These are phyloP conservation scores for Viola pubescens DNA, from an alignment of 441 rosid species.

Conservation along the genomic window DNA sequence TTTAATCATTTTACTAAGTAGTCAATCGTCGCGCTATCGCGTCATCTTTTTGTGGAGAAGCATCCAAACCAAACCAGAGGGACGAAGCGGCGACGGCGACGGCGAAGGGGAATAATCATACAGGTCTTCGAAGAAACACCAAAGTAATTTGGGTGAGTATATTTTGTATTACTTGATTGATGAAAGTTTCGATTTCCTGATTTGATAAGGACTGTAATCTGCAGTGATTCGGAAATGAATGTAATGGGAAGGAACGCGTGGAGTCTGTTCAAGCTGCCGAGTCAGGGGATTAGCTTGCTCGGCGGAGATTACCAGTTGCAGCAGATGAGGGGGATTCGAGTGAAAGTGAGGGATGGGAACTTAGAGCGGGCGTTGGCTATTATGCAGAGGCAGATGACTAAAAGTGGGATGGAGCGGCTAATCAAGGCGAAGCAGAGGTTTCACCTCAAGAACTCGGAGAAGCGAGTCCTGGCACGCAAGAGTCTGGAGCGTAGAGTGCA, in stretches of 20 bases:
- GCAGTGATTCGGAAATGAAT: conserved; percentile 35
- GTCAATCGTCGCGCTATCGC: too few relatives aligned
- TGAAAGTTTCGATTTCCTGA: not conserved
- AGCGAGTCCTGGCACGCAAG: conserved; percentile 72
- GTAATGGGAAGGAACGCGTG: conserved; percentile 31
- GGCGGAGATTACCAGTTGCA: conserved; percentile 26
- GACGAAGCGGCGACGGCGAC: too few relatives aligned
- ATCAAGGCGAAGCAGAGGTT: conserved; percentile 51
- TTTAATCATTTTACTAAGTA: too few relatives aligned
- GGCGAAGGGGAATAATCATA: too few relatives aligned
- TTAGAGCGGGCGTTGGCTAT: conserved; percentile 53
- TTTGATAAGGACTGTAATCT: not conserved
- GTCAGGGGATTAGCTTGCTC: conserved; percentile 19
- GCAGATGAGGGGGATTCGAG: conserved; percentile 72
- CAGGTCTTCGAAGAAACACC: too few relatives aligned
- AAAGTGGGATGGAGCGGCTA: conserved; percentile 81
- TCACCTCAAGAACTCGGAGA: conserved; percentile 86
- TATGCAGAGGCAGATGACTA: conserved; percentile 70
- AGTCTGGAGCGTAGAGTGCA: conserved; percentile 50
- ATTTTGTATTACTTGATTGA: too few relatives aligned
- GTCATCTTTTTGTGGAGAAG: too few relatives aligned
- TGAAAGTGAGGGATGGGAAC: conserved; percentile 54
- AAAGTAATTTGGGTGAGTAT: too few relatives aligned
- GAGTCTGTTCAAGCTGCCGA: conserved; percentile 21
- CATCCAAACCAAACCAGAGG: too few relatives aligned